Base-by-base conservation (phyloP, 2,329 filamentous ascomycete species). In the Diplodia seriata region DNA sequence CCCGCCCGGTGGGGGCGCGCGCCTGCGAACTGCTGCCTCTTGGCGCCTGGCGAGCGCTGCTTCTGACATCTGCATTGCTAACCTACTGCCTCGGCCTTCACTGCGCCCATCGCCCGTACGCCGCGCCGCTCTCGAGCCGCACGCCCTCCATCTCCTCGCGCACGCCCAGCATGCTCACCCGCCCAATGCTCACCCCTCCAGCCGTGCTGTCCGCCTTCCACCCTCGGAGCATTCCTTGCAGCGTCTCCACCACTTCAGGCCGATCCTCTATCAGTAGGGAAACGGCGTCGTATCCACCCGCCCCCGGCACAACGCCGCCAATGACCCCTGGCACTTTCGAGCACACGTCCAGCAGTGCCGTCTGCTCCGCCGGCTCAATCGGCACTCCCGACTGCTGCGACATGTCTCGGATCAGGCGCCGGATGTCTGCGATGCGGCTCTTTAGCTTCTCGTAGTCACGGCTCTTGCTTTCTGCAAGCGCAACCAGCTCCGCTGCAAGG, bases 261-360 rank as follows among this genome's bases (percentile, higher is more conserved):
- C 91, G 88, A 73, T 97, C 92, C 73, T 86, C 85, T 71, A 97
- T 87, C 69, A 99, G 79, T 69, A 99, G 78, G 0, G 90, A 91
- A 67, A 97, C 85, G 1, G 95, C 95, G 82, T 99, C 95, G 75
- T 91, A 97, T 0, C 95, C 95, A 11, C 95, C 95, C 0, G 95
- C 95, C 0, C 95, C 95, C 0, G 95, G 95, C 0, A 97, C 95
- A 0, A 98, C 93, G 0, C 94, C 95, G 0, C 93, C 94, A 71
- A 94, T 87, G 3, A 98, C 93, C 6, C 94, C 95, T 0, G 90
- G 85, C 1, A 97, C 81, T 4, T 81, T 77, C 3, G 84, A 86
- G 68, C 94, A 85, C 11, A 89, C 91, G 79, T 99, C 91, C 43
- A 99, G 81, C 69, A 99, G 83, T 74, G 87, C 86, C 1, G 93